phyloP scores from a whole-genome alignment of 306 rosid genomes.

The Calophaca sinica region DNA sequence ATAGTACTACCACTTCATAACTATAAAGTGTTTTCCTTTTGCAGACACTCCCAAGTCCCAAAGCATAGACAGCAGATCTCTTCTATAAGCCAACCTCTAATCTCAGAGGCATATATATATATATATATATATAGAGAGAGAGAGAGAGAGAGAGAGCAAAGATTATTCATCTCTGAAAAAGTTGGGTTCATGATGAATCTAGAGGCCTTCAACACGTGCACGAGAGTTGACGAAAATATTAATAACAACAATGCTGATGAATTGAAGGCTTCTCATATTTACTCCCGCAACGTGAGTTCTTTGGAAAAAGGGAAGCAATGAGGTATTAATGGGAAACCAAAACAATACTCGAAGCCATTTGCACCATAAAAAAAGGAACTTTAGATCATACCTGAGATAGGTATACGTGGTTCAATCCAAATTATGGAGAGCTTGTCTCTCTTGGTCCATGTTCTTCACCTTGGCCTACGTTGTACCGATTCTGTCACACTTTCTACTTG shows the following conservation, averaged over 20 bases:
- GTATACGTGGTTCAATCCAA: conserved; percentile 76
- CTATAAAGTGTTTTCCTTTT: not conserved
- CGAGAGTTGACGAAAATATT: not conserved
- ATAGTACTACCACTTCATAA: not conserved
- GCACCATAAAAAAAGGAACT: conserved; percentile 29
- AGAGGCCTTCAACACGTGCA: conserved; percentile 7
- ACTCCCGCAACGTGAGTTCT: conserved; percentile 34
- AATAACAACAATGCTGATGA: conserved; percentile 1
- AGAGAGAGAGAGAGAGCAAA: not conserved
- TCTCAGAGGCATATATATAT: conserved; percentile 19
- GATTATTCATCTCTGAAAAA: not conserved
- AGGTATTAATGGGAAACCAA: not conserved
- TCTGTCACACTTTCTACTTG: not conserved
- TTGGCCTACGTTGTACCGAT: conserved; percentile 67
- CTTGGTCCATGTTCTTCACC: conserved; percentile 71
- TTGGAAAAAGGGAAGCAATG: conserved; percentile 30
- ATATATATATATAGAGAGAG: too few species aligned
- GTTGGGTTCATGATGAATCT: conserved; percentile 13
- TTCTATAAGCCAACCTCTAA: not conserved
- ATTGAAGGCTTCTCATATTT: conserved; percentile 15
- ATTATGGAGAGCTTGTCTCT: conserved; percentile 49
- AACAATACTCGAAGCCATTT: not conserved
- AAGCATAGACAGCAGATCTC: not conserved
- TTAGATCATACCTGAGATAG: conserved; percentile 67
- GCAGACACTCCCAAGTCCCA: conserved; percentile 5